A percentile compares a stretch with the other conserved stretches of the same genome.
These are phyloP conservation scores for Lactarius trivialis DNA, from an alignment of 768 basidiomycete species.

Conservation along the genomic window DNA sequence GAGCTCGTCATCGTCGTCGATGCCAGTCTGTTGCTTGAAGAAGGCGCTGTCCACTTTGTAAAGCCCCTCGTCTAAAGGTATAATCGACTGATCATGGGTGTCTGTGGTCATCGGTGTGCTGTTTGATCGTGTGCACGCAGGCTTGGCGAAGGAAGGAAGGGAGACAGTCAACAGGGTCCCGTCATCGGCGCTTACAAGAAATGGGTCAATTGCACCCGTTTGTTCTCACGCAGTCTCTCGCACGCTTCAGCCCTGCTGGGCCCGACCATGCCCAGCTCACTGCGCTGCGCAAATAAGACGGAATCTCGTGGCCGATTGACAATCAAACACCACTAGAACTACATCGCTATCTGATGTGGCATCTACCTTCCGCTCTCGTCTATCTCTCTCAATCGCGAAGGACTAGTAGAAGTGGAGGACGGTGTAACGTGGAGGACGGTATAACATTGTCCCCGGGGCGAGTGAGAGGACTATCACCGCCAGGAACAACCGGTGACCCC, in stretches of 20 bases:
- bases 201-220: too few relatives aligned
- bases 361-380: too few relatives aligned
- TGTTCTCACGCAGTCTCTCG: background rate
- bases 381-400: background rate
- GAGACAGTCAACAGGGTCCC: too few relatives aligned
- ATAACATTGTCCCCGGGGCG: background rate
- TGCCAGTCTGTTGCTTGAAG: conserved; percentile 27
- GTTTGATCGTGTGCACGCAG: background rate
- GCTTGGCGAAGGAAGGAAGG: background rate
- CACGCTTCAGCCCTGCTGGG: too few relatives aligned
- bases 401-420: background rate
- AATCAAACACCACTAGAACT: background rate
- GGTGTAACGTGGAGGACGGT: too few relatives aligned
- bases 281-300: background rate
- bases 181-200: too few relatives aligned
- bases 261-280: background rate
- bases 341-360: too few relatives aligned
- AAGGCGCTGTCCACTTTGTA: conserved; percentile 21
- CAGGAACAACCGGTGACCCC: background rate
- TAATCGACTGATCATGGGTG: too few relatives aligned
- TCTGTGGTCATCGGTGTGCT: background rate
- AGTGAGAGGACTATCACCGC: background rate
- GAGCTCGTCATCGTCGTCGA: conserved; percentile 28
- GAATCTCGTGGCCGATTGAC: too few relatives aligned
- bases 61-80: background rate